Evolutionary conservation across 2,329 filamentous ascomycete species (phyloP).

Genomic region (Pochonia chlamydosporia): DNA sequence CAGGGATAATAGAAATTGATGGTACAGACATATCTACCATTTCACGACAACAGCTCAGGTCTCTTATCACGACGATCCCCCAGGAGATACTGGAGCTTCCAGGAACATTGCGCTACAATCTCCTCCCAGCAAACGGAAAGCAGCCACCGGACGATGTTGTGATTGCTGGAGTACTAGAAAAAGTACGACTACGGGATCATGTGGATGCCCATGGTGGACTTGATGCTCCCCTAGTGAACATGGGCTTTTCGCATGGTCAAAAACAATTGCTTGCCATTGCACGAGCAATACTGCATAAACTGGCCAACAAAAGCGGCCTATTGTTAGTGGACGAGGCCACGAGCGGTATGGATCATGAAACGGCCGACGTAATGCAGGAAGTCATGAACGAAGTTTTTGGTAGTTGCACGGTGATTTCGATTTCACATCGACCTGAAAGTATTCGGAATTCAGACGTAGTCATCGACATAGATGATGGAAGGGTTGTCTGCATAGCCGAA

Average conservation of each 20-base stretch:
- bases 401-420: conserved; percentile 3
- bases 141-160: conserved; percentile 1
- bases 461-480: no score
- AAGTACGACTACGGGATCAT: conserved; percentile 9
- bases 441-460: conserved; percentile 2
- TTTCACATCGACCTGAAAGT: conserved; percentile 1
- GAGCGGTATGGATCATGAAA: conserved; percentile 8
- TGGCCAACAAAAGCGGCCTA: background rate
- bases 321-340: conserved; percentile 10
- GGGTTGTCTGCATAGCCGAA: no score
- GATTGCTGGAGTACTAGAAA: conserved; percentile 7
- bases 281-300: conserved; percentile 8
- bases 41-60: conserved; percentile 16
- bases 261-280: conserved; percentile 13
- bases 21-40: conserved; percentile 21
- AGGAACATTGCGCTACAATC: conserved; percentile 10
- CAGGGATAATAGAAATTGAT: conserved; percentile 15
- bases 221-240: conserved; percentile 5
- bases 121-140: background rate
- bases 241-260: conserved; percentile 12
- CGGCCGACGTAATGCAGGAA: background rate
- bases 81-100: conserved; percentile 20
- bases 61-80: conserved; percentile 22
- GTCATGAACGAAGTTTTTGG: conserved; percentile 3
- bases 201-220: conserved; percentile 9